Evolutionary conservation across 495 filamentous ascomycete species (phyloP), one percentile per base, ranked within the genome.

Genomic region (Penicillium canariense): DNA sequence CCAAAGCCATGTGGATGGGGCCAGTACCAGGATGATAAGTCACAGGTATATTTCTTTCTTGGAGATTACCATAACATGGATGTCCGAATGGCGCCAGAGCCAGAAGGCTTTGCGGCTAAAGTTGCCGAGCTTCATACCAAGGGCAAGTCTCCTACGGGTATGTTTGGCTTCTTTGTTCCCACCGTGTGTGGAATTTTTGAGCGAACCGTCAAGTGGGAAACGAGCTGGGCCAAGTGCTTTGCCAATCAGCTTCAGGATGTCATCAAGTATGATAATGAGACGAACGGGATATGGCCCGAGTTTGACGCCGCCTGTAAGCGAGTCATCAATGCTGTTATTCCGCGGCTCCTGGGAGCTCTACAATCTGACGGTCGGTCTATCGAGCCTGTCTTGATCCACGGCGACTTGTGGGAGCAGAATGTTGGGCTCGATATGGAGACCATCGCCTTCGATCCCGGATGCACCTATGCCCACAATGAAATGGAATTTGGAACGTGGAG

Each of bases 371-470:
- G 48, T 3, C 48, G 32, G 2, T 7, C 6, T 5, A 25, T 57
- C 0, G 48, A 57, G 31, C 54, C 54, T 8, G n/a, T 9, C 1
- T 35, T 57, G 15, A 52, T 57, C 23, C 54, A 57, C 14, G 54
- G 54, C 2, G 40, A 57, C 11, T 23, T 57, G 9, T 57, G 48
- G 54, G 48, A 57, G 9, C 22, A 5, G 7, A 57, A 57, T 18
- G 36, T 52, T 10, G 48, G 48, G 10, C 39, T 42, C 3, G 30
- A 32, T 32, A 32, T 6, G 12, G 12, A 6, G 30, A 6, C 12
- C 6, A 6, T 6, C 30, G 30, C 30, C 12, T 32, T 32, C 12
- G 30, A 32, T 32, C 6, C 30, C 30, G 30, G 30, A 6, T 6
- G 6, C 30, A 6, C 6, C 12, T 32, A 32, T 32, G 30, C 30